Conservation (phyloP, 345 rosid species). For the Euphorbia pulcherrima region DNA sequence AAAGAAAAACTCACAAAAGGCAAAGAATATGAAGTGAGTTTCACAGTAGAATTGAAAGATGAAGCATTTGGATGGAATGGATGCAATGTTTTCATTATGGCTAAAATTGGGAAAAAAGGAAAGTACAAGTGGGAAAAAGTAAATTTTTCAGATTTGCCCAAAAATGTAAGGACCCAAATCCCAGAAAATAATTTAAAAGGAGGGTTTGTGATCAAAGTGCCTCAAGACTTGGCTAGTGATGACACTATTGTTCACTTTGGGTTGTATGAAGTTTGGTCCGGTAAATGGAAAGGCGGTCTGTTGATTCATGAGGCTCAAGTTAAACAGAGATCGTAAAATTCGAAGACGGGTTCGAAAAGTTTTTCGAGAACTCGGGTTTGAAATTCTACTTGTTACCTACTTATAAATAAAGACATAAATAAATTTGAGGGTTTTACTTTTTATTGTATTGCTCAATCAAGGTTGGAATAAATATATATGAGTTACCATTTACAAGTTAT, state of each 20-base stretch:
- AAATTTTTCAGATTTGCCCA: neutral
- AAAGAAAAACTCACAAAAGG: neutral
- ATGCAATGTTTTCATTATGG: conserved; percentile 49
- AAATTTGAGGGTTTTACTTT: neutral
- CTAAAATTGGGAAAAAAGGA: conserved; percentile 50
- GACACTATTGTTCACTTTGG: conserved; percentile 48
- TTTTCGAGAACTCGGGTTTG: neutral
- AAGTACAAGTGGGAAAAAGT: conserved; percentile 32
- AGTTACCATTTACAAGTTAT: too few relatives aligned
- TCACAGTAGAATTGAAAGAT: conserved; percentile 31
- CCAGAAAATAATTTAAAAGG: neutral
- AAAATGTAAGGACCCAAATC: neutral
- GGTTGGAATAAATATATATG: neutral
- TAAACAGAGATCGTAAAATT: neutral
- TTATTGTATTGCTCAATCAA: neutral
- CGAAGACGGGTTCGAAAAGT: too few relatives aligned
- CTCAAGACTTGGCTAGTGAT: rapidly evolving
- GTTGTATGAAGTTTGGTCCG: conserved; percentile 66
- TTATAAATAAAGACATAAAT: too few relatives aligned
- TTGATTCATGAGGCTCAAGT: conserved; percentile 39
- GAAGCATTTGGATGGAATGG: conserved; percentile 51
- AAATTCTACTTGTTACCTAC: too few relatives aligned
- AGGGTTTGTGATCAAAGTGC: conserved; percentile 2
- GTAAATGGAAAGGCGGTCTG: conserved; percentile 63
- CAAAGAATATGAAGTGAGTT: conserved; percentile 31